These are phyloP conservation scores for Mycena pura DNA, from an alignment of 768 basidiomycete genomes.

Conservation along the genomic window DNA sequence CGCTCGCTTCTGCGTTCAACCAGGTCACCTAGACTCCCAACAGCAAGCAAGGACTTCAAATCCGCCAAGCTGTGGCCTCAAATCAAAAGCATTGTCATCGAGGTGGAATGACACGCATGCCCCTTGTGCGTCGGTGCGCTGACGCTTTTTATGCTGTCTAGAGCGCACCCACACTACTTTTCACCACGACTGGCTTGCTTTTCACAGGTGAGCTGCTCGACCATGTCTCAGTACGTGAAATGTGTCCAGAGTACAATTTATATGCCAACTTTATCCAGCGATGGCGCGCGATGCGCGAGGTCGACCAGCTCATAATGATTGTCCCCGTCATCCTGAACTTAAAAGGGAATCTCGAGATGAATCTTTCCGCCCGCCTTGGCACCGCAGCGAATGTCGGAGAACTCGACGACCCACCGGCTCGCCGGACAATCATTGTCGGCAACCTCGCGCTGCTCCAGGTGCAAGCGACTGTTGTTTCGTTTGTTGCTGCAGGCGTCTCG, in stretches of 20 bases:
- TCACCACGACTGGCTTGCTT: constrained; percentile 83
- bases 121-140: neutral
- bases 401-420: constrained; percentile 72
- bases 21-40: constrained; percentile 32
- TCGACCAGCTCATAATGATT: constrained; percentile 97
- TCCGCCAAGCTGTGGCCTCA: constrained; percentile 55
- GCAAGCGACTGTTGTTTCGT: constrained; percentile 89
- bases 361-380: constrained; percentile 92
- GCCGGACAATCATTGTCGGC: constrained; percentile 74
- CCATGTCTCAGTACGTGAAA: constrained; percentile 75
- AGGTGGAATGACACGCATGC: constrained; percentile 50
- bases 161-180: constrained; percentile 87
- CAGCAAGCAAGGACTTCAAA: constrained; percentile 13
- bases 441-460: constrained; percentile 91
- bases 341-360: constrained; percentile 99
- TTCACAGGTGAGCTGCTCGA: constrained; percentile 93
- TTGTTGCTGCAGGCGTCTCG: constrained; percentile 80
- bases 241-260: neutral
- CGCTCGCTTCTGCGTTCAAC: constrained; percentile 51
- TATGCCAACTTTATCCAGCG: constrained; percentile 49
- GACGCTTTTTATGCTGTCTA: constrained; percentile 35
- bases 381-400: constrained; percentile 95
- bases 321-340: constrained; percentile 94
- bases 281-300: constrained; percentile 88
- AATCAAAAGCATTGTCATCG: constrained; percentile 67